Base-by-base conservation (phyloP, 345 rosid species). In the Sisymbrium altissimum region DNA sequence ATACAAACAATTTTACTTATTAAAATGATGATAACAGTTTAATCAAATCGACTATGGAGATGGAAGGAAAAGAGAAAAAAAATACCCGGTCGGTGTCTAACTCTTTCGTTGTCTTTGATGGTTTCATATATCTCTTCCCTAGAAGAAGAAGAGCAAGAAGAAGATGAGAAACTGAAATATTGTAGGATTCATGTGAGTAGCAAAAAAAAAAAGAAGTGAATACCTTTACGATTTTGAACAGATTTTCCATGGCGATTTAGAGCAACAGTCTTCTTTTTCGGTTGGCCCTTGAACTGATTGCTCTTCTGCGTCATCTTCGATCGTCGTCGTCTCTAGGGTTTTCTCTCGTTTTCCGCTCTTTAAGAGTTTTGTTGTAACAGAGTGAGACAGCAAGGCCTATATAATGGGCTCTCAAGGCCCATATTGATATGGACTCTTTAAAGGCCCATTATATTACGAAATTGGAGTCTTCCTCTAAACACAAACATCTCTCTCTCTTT, bases 261-360 rank as follows among this genome's bases (percentile, higher is more conserved):
- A 66, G 93, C 87, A 17, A 89, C 60, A 2, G 83, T 29, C 73
- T 94, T 91, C 85, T 72, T 86, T 84, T 88, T 91, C 85, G 84
- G 79, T 38, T 91, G 84, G 13, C 98, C 98, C 78, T 93, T 93
- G 88, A 91, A 93, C 13, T 81, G 89, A 70, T 74, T 78, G 56
- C 81, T 83, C 78, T 88, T 94, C 86, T 94, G 98, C 76, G 97
- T 89, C 98, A 94, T 93, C 88, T 71, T 61, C 70, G 75, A 30
- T 59, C 73, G 27, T 36, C 66, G 30, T 30, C 45, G 14, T 21
- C 27, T 69, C 68, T 72, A 50, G 80, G 81, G 81, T 65, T 62
- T 65, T 64, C 40, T 27, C 36, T 58, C 13, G 54, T 32, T 8
- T n/a, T 45, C 40, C 33, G 21, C 25, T 29, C 33, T 46, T 2